phyloP scores from a whole-genome alignment of 805 yeast genomes.

The Spathaspora girioi region DNA sequence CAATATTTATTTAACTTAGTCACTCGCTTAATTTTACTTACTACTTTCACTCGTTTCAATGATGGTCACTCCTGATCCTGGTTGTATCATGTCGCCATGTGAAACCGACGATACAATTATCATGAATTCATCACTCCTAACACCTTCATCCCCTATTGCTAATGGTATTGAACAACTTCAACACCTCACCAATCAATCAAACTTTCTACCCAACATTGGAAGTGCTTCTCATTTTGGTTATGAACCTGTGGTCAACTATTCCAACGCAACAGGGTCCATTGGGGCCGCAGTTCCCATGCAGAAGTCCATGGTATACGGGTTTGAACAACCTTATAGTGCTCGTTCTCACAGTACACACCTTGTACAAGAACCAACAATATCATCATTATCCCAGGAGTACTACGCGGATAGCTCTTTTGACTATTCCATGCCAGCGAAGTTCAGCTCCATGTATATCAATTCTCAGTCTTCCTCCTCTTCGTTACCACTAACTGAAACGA shows the following conservation, averaged over 20 bases:
- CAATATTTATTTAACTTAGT: background rate
- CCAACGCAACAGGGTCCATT: background rate
- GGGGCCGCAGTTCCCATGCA: background rate
- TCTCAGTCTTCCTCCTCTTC: slow-evolving; percentile 4
- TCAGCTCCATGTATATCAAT: slow-evolving; percentile 3
- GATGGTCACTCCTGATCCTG: slow-evolving; percentile 5
- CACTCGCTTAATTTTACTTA: background rate
- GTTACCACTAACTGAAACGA: background rate
- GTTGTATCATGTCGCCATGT: slow-evolving; percentile 16
- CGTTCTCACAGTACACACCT: background rate
- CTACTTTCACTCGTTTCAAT: background rate
- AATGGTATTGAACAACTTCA: background rate
- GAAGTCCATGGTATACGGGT: background rate
- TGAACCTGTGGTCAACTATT: background rate
- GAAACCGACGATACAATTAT: slow-evolving; percentile 21
- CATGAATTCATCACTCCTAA: slow-evolving; percentile 12
- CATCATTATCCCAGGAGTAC: background rate
- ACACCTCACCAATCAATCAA: background rate
- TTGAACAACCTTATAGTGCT: background rate
- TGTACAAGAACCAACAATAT: background rate
- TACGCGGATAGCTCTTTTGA: background rate
- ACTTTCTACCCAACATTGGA: background rate
- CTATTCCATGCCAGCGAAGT: background rate
- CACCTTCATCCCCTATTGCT: slow-evolving; percentile 1
- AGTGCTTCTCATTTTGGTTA: background rate